These are phyloP conservation scores for Phanerochaete sordida DNA, from an alignment of 768 basidiomycete genomes.

Conservation along the genomic window DNA sequence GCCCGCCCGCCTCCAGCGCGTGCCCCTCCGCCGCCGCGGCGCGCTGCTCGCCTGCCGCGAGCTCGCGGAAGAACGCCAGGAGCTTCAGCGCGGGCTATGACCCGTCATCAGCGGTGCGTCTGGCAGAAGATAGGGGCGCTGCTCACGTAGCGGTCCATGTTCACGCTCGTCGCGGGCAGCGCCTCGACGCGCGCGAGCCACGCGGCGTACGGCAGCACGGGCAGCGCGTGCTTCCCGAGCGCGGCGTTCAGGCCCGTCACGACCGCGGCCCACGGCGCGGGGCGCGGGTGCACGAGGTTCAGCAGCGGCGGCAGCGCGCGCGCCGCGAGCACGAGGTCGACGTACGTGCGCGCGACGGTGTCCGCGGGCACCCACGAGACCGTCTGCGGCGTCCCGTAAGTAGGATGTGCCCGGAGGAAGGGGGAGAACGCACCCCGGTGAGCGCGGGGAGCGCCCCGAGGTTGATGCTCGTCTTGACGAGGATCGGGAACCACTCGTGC, in stretches of 20 bases:
- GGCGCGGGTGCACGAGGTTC: conserved; percentile 37
- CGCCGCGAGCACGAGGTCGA: conserved; percentile 29
- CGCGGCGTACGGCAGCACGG: not conserved
- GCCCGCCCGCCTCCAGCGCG: not conserved
- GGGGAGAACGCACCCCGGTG: not conserved
- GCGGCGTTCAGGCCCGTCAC: not conserved
- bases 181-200: conserved; percentile 6
- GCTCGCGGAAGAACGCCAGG: conserved; percentile 5
- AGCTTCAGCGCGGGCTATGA: conserved; percentile 14
- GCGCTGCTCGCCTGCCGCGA: not conserved
- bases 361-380: conserved; percentile 36
- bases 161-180: not conserved
- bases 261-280: conserved; percentile 25
- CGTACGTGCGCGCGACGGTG: conserved; percentile 27
- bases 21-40: not conserved
- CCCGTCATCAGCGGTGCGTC: not conserved
- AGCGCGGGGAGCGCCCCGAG: conserved; percentile 12
- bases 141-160: conserved; percentile 3
- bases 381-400: conserved; percentile 4
- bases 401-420: not conserved
- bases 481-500: conserved; percentile 28
- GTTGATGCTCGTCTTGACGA: conserved; percentile 11
- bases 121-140: not conserved
- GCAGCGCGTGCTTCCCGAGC: conserved; percentile 2
- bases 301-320: conserved; percentile 20